phyloP scores from a whole-genome alignment of 257 asterid species.

The Plantago major region DNA sequence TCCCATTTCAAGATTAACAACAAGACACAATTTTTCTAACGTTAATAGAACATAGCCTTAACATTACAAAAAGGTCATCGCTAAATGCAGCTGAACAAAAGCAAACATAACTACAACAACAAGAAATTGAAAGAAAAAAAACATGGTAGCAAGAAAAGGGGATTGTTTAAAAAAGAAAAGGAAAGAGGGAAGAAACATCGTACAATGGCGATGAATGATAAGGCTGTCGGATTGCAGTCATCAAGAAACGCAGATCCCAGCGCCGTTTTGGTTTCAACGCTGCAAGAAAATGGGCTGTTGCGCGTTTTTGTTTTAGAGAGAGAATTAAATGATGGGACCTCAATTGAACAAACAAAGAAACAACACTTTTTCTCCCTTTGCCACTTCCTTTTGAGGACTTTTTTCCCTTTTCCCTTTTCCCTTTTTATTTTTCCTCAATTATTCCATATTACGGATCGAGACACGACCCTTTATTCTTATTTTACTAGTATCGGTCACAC shows the following conservation, averaged over 20 bases:
- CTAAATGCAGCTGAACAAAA: constrained; percentile 4
- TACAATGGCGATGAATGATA: constrained; percentile 17
- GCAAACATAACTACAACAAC: constrained; percentile 11
- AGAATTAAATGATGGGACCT: constrained; percentile 21
- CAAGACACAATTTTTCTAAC: constrained; percentile 28
- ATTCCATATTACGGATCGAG: no score
- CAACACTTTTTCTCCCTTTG: background rate
- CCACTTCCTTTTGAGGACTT: no score
- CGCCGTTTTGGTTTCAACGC: constrained; percentile 33
- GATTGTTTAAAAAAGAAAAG: background rate
- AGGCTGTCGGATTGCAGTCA: constrained; percentile 25
- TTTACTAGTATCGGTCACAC: no score
- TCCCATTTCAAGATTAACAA: constrained; percentile 18
- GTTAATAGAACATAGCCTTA: constrained; percentile 24
- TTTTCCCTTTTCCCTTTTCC: no score
- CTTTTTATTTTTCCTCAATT: no score
- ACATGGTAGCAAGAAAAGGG: constrained; percentile 11
- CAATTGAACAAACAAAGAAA: constrained; percentile 15
- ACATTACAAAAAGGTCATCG: constrained; percentile 19
- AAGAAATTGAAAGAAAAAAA: constrained; percentile 4
- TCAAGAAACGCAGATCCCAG: constrained; percentile 63
- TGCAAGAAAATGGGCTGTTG: constrained; percentile 32
- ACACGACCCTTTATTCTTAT: no score
- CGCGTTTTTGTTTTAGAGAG: constrained; percentile 25
- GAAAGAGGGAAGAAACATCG: constrained; percentile 27